Evolutionary conservation across 2,329 filamentous ascomycete species (phyloP).

Genomic region (Trichophyton verrucosum): DNA sequence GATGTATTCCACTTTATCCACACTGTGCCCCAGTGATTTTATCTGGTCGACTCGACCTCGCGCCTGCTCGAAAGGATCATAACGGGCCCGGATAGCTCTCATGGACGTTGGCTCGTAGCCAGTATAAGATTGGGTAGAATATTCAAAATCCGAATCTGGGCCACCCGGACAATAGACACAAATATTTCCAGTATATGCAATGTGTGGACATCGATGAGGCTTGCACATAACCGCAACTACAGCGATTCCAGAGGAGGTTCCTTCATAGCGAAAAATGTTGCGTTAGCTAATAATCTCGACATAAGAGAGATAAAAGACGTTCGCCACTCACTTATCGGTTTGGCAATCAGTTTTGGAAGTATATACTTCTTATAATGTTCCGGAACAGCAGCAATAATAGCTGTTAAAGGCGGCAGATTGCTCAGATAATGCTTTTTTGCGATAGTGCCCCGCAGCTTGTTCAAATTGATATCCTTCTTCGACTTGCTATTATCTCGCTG

Average conservation of each 20-base stretch:
- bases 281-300: not conserved
- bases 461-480: conserved; percentile 83
- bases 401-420: conserved; percentile 80
- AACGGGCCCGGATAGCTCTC: conserved; percentile 91
- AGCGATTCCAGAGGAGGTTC: conserved; percentile 90
- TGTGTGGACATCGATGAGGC: conserved; percentile 92
- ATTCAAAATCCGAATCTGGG: conserved; percentile 96
- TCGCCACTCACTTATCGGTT: conserved; percentile 63
- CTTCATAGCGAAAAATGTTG: conserved; percentile 29
- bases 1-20: conserved; percentile 99
- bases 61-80: conserved; percentile 96
- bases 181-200: conserved; percentile 96
- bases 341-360: conserved; percentile 86
- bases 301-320: not conserved
- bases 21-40: conserved; percentile 85
- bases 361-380: conserved; percentile 99
- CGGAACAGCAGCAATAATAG: conserved; percentile 96
- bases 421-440: conserved; percentile 85
- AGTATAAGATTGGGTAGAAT: conserved; percentile 97
- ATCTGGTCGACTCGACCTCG: conserved; percentile 93
- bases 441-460: conserved; percentile 71
- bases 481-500: conserved; percentile 59
- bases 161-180: conserved; percentile 98
- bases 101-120: conserved; percentile 98
- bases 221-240: conserved; percentile 99